Percentiles rank a stretch among this genome's conserved stretches.
Evolutionary conservation across 148 eudicot species (phyloP).

Genomic region (Spergularia bocconei): DNA sequence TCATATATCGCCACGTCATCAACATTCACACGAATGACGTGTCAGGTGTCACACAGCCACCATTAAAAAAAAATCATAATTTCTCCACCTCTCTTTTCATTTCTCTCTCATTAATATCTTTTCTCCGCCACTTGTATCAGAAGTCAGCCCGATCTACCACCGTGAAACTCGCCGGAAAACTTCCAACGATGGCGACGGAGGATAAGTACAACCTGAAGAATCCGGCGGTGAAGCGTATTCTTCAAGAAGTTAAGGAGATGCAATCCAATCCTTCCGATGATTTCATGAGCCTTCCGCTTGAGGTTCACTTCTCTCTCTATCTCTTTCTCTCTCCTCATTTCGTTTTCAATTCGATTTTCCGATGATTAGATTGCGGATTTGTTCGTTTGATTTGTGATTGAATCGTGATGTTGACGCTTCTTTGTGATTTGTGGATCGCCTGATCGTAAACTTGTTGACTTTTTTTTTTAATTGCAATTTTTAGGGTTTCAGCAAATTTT

Average conservation of each 20-base stretch:
- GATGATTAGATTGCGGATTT: background rate
- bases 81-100: background rate
- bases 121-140: background rate
- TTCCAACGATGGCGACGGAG: slow-evolving; percentile 46
- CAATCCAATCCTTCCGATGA: slow-evolving; percentile 93
- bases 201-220: slow-evolving; percentile 88
- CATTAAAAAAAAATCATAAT: background rate
- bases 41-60: slow-evolving; percentile 24
- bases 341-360: background rate
- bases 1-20: slow-evolving; percentile 10
- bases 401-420: too few species aligned
- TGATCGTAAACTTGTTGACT: background rate
- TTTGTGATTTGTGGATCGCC: background rate
- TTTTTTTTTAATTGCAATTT: background rate
- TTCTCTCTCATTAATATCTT: slow-evolving; percentile 3
- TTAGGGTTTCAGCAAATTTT: background rate
- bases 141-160: background rate
- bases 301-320: slow-evolving; percentile 40
- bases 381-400: background rate
- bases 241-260: slow-evolving; percentile 97
- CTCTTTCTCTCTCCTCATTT: background rate
- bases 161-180: slow-evolving; percentile 20
- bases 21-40: background rate
- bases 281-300: slow-evolving; percentile 93
- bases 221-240: slow-evolving; percentile 90